Conservation (phyloP, 805 yeast species). For the Saturnispora gosingensis region DNA sequence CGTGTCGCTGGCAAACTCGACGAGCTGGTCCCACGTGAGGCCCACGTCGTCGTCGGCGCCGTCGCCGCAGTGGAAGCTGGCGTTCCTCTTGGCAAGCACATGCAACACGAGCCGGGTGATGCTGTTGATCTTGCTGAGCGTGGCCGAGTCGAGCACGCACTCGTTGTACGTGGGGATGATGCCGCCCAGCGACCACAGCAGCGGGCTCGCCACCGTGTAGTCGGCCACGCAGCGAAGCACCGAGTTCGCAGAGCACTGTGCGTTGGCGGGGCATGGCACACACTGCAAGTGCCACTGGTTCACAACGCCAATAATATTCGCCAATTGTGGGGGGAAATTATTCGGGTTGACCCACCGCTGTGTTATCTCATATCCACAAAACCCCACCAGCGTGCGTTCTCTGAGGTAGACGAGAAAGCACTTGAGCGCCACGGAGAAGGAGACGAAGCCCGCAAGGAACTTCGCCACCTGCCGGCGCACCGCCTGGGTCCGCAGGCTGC, state of each 20-base stretch:
- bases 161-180: slow-evolving; percentile 50
- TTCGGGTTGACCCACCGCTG: not conserved
- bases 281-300: slow-evolving; percentile 57
- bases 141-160: slow-evolving; percentile 73
- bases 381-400: slow-evolving; percentile 58
- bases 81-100: slow-evolving; percentile 62
- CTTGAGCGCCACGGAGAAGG: slow-evolving; percentile 4
- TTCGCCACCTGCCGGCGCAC: slow-evolving; percentile 7
- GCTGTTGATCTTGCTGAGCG: slow-evolving; percentile 57
- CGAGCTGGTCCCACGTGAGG: slow-evolving; percentile 55
- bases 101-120: slow-evolving; percentile 60
- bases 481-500: not conserved
- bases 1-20: slow-evolving; percentile 44
- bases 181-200: slow-evolving; percentile 44
- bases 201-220: slow-evolving; percentile 42
- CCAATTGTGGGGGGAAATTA: not conserved
- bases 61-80: slow-evolving; percentile 36
- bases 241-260: slow-evolving; percentile 59
- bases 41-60: slow-evolving; percentile 28
- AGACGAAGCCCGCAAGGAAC: not conserved
- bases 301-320: slow-evolving; percentile 21
- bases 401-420: slow-evolving; percentile 32
- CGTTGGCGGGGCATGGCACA: slow-evolving; percentile 74
- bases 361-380: slow-evolving; percentile 58
- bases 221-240: slow-evolving; percentile 67